A percentile compares a stretch with the other conserved stretches of the same genome.
Conservation (phyloP, 73 alveolate species). For the Paramecium sonneborni region DNA sequence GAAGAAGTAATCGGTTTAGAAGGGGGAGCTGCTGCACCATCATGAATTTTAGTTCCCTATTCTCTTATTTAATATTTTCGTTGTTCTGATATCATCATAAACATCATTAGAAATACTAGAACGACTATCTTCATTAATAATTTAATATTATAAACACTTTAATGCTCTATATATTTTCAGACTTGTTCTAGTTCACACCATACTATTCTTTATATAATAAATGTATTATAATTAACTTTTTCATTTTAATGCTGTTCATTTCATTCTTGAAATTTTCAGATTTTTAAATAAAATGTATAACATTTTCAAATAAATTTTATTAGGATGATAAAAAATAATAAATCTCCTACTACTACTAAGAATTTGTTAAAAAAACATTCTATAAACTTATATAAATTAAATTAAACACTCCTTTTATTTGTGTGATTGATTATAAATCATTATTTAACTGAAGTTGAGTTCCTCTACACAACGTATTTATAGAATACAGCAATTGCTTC, state of each 20-base stretch:
- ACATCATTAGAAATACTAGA: background rate
- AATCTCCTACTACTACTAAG: too few species aligned
- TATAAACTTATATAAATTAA: background rate
- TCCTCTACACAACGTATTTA: slow-evolving; percentile 66
- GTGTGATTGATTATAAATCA: slow-evolving; percentile 8
- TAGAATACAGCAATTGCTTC: slow-evolving; percentile 83
- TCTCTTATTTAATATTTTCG: background rate
- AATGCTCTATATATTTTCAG: too few species aligned
- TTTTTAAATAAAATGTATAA: background rate
- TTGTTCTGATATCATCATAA: background rate
- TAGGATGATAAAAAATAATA: too few species aligned
- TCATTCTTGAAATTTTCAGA: too few species aligned
- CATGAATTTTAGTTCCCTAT: background rate
- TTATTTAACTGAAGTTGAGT: slow-evolving; percentile 3
- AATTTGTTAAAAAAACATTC: too few species aligned
- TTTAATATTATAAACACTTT: background rate
- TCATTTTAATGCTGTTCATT: too few species aligned
- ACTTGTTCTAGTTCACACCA: too few species aligned
- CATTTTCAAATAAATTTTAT: background rate
- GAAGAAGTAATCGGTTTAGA: background rate
- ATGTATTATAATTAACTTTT: too few species aligned
- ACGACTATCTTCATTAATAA: background rate
- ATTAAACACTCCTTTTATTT: background rate
- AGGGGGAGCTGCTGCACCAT: background rate
- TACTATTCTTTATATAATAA: too few species aligned